phyloP scores from a whole-genome alignment of 257 asterid genomes.

The Solanum gracilifrons region DNA sequence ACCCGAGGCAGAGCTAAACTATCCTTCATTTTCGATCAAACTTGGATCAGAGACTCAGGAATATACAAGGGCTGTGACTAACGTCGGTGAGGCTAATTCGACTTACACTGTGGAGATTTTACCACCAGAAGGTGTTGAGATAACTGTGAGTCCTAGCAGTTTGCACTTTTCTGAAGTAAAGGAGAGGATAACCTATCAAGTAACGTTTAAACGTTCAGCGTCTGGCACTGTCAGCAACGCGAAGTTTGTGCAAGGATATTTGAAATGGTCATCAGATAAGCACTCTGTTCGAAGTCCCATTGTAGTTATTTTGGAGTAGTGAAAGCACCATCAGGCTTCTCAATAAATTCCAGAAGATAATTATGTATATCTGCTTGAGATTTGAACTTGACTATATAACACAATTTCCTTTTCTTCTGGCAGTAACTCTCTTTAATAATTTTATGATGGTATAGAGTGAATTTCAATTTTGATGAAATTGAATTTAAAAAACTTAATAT shows the following conservation, averaged over 20 bases:
- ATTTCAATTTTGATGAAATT: neutral
- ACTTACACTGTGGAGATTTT: neutral
- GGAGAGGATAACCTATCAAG: constrained; percentile 1
- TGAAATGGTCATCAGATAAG: constrained; percentile 1
- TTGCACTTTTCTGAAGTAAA: neutral
- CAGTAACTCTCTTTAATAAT: neutral
- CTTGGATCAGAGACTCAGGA: constrained; percentile 3
- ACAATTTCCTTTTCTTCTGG: neutral
- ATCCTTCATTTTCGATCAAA: constrained; percentile 7
- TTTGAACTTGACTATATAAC: neutral
- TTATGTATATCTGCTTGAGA: neutral
- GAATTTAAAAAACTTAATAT: neutral
- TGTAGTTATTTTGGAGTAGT: neutral
- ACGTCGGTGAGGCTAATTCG: constrained; percentile 3
- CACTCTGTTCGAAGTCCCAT: constrained; percentile 4
- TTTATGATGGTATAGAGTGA: neutral
- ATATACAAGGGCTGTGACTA: constrained; percentile 6
- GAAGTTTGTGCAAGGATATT: neutral
- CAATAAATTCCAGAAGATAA: neutral
- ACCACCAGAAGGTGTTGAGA: neutral
- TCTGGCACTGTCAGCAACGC: neutral
- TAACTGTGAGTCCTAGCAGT: neutral
- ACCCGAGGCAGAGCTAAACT: constrained; percentile 5
- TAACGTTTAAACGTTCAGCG: neutral
- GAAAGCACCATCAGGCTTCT: neutral